Evolutionary conservation across 345 rosid genomes (phyloP).

Genomic region (Salix dunnii): DNA sequence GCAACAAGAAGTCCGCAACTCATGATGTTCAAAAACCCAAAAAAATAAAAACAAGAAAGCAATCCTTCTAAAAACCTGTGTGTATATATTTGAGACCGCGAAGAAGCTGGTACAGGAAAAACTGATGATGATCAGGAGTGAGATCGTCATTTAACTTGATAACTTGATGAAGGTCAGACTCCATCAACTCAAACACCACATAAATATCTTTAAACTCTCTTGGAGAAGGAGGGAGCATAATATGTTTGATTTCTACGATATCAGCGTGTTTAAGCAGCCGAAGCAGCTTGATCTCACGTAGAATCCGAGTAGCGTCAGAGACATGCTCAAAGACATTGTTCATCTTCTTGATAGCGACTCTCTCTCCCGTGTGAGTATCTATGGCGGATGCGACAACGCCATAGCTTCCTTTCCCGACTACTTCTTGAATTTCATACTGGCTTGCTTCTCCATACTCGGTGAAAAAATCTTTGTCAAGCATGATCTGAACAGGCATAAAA

Average conservation of each 20-base stretch:
- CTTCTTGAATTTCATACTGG: constrained; percentile 90
- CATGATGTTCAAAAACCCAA: background rate
- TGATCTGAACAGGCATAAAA: constrained; percentile 25
- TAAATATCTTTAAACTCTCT: constrained; percentile 90
- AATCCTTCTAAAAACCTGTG: constrained; percentile 46
- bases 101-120: constrained; percentile 98
- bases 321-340: constrained; percentile 86
- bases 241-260: constrained; percentile 85
- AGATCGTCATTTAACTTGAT: constrained; percentile 85
- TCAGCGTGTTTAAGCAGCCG: constrained; percentile 81
- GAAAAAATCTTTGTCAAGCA: constrained; percentile 89
- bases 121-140: constrained; percentile 87
- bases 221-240: constrained; percentile 94
- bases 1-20: background rate
- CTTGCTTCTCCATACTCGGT: constrained; percentile 97
- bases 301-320: constrained; percentile 84
- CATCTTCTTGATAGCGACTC: constrained; percentile 95
- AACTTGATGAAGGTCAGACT: constrained; percentile 92
- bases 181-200: constrained; percentile 98
- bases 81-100: constrained; percentile 90
- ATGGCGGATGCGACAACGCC: constrained; percentile 95
- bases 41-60: constrained; percentile 14
- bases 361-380: constrained; percentile 89
- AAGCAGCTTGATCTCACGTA: constrained; percentile 94
- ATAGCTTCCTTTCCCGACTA: constrained; percentile 94